A percentile compares a stretch with the other conserved stretches of the same genome.
Conservation (phyloP, 495 filamentous ascomycete genomes). For the Penicillium maclennaniae region DNA sequence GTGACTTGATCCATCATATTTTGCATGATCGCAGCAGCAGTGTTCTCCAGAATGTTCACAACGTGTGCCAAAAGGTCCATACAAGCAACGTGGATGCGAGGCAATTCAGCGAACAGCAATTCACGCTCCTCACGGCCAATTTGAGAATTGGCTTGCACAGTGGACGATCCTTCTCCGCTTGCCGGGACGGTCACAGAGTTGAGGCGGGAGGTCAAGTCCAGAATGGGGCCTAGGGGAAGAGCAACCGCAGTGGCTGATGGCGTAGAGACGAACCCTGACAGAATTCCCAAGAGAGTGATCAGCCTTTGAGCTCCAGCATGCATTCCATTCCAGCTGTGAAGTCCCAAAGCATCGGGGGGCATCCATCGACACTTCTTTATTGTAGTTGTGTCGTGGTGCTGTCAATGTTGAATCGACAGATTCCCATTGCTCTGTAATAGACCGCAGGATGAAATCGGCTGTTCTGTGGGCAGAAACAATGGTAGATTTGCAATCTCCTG, state of each 20-base stretch:
- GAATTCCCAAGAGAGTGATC: constrained; percentile 51
- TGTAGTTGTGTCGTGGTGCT: constrained; percentile 27
- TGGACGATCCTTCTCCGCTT: constrained; percentile 28
- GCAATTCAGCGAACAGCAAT: constrained; percentile 64
- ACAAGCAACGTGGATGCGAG: constrained; percentile 66
- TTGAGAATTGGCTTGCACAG: constrained; percentile 56
- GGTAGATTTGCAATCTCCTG: constrained; percentile 53
- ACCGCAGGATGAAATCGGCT: constrained; percentile 69
- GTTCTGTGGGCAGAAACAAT: constrained; percentile 62
- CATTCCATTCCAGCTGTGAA: constrained; percentile 68
- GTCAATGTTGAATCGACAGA: constrained; percentile 41
- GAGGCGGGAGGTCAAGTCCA: constrained; percentile 64
- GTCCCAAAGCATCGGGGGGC: constrained; percentile 44
- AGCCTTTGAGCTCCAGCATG: constrained; percentile 66
- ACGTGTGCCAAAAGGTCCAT: constrained; percentile 55
- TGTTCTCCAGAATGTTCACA: constrained; percentile 49
- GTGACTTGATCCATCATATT: constrained; percentile 62
- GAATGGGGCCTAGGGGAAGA: constrained; percentile 59
- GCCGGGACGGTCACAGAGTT: constrained; percentile 61
- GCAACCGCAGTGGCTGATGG: constrained; percentile 57
- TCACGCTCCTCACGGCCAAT: constrained; percentile 76
- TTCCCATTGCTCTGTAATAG: constrained; percentile 74
- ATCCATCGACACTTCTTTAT: constrained; percentile 35
- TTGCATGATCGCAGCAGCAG: constrained; percentile 50
- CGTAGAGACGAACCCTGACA: constrained; percentile 53